phyloP scores from a whole-genome alignment of 2,329 filamentous ascomycete species.

The Aschersonia sp. region DNA sequence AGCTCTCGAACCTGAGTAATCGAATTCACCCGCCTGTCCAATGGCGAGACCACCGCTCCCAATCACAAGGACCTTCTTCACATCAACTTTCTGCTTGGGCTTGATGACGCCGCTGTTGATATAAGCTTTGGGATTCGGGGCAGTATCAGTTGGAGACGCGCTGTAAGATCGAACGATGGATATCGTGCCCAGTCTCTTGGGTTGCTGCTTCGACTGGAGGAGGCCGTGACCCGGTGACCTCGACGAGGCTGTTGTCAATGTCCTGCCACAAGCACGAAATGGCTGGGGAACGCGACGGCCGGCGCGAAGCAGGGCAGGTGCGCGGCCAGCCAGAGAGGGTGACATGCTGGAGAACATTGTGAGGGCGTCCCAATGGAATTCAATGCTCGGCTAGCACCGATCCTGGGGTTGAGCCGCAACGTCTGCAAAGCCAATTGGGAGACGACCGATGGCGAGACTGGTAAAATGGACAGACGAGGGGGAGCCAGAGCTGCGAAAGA shows the following conservation, averaged over 20 bases:
- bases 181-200: constrained; percentile 33
- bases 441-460: constrained; percentile 3
- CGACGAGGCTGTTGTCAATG: constrained; percentile 24
- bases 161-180: constrained; percentile 27
- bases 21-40: constrained; percentile 95
- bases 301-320: constrained; percentile 42
- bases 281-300: constrained; percentile 32
- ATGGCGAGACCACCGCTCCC: constrained; percentile 90
- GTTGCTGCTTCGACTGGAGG: constrained; percentile 12
- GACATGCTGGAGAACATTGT: constrained; percentile 24
- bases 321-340: constrained; percentile 36
- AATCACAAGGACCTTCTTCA: constrained; percentile 96
- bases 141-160: constrained; percentile 40
- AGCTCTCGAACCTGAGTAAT: constrained; percentile 71
- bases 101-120: constrained; percentile 78
- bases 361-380: constrained; percentile 14
- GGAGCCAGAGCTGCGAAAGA: not conserved
- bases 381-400: constrained; percentile 21
- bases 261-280: constrained; percentile 27
- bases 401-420: constrained; percentile 18
- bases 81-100: constrained; percentile 64
- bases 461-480: not conserved
- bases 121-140: constrained; percentile 75
- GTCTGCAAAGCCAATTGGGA: constrained; percentile 16
- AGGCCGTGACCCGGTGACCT: constrained; percentile 19